Percentiles rank a stretch among this genome's conserved stretches.
Evolutionary conservation across 1,139 yeast species (phyloP).

Genomic region (Geotrichum cucujoidarum): DNA sequence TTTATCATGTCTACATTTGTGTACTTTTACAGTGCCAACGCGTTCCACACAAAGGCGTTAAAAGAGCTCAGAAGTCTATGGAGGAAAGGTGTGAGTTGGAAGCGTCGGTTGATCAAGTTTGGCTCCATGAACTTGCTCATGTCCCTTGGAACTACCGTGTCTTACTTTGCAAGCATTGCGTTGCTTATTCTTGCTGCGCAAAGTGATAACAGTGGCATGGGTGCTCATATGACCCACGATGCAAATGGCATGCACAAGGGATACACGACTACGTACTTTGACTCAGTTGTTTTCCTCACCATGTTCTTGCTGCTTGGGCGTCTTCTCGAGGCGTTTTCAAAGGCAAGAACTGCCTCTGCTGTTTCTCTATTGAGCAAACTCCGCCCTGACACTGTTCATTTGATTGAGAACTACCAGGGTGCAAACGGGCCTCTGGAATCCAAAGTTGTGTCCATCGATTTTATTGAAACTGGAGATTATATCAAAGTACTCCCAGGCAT

Average conservation of each 20-base stretch:
- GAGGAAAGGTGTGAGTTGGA: slow-evolving; percentile 53
- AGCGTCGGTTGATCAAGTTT: slow-evolving; percentile 55
- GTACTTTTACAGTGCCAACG: slow-evolving; percentile 68
- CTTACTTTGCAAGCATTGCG: slow-evolving; percentile 64
- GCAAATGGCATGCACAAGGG: slow-evolving; percentile 35
- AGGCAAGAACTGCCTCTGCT: slow-evolving; percentile 62
- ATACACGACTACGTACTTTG: slow-evolving; percentile 63
- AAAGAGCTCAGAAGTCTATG: slow-evolving; percentile 56
- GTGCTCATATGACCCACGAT: slow-evolving; percentile 20
- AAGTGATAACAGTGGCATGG: slow-evolving; percentile 16
- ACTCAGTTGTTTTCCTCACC: slow-evolving; percentile 70
- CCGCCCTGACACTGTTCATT: slow-evolving; percentile 48
- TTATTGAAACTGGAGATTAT: slow-evolving; percentile 59
- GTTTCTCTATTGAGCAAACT: slow-evolving; percentile 50
- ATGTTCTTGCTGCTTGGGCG: slow-evolving; percentile 68
- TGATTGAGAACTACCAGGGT: slow-evolving; percentile 40
- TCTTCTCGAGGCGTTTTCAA: slow-evolving; percentile 60
- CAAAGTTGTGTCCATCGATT: slow-evolving; percentile 41
- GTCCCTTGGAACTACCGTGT: slow-evolving; percentile 66
- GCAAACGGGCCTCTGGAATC: slow-evolving; percentile 16
- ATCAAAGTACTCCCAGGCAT: slow-evolving; percentile 61
- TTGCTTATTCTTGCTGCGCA: slow-evolving; percentile 49
- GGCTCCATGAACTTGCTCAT: slow-evolving; percentile 75
- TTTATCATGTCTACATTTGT: slow-evolving; percentile 66
- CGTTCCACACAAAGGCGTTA: slow-evolving; percentile 63